These are phyloP conservation scores for Fusarium phyllophilum DNA, from an alignment of 2,329 filamentous ascomycete species.

Conservation along the genomic window DNA sequence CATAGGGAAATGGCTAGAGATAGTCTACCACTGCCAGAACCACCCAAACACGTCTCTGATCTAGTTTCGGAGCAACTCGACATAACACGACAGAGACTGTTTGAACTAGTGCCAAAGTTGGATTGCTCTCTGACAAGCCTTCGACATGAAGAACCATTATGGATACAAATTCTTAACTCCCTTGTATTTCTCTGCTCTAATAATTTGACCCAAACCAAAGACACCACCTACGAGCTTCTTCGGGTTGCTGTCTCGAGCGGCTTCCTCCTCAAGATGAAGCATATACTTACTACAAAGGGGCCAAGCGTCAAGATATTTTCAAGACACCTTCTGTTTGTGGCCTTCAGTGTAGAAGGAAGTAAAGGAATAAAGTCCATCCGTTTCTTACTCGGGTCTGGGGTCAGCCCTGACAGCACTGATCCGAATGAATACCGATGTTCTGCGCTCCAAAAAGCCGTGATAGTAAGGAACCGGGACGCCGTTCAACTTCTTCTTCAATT, in stretches of 20 bases:
- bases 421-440: fast-evolving
- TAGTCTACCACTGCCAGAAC: fast-evolving
- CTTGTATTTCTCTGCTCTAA: neutral
- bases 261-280: neutral
- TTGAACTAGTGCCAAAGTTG: neutral
- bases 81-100: fast-evolving
- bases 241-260: neutral
- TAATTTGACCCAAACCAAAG: fast-evolving
- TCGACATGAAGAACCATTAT: fast-evolving
- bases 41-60: fast-evolving
- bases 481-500: neutral
- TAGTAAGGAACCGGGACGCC: fast-evolving
- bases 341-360: fast-evolving
- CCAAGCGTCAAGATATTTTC: fast-evolving
- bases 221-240: fast-evolving
- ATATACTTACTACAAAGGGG: fast-evolving
- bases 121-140: fast-evolving
- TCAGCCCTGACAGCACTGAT: fast-evolving
- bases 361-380: fast-evolving
- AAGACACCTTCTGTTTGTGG: fast-evolving
- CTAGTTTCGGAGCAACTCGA: fast-evolving
- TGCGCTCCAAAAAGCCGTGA: neutral
- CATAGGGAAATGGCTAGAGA: fast-evolving
- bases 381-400: neutral
- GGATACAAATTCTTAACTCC: neutral